phyloP scores from a whole-genome alignment of 139 green algal species.

The Desmodesmus armatus region DNA sequence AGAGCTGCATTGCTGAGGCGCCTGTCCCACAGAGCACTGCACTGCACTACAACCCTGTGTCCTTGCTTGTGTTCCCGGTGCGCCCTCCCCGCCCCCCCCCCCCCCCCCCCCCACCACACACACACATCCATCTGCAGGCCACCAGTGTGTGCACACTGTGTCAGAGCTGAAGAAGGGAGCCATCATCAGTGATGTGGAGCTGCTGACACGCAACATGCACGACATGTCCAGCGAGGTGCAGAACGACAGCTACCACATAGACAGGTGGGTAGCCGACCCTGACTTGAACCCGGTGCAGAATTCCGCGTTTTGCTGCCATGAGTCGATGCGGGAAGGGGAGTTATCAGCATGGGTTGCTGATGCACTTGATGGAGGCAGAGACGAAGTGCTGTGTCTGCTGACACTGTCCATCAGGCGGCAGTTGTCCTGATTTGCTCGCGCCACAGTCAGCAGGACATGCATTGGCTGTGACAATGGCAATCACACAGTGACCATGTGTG shows the following conservation, averaged over 20 bases:
- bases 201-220: constrained; percentile 30
- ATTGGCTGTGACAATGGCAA: too few relatives aligned
- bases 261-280: too few relatives aligned
- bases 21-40: not conserved
- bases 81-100: too few relatives aligned
- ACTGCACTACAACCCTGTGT: not conserved
- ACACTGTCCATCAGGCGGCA: too few relatives aligned
- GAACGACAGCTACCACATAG: not conserved
- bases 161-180: constrained; percentile 43
- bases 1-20: not conserved
- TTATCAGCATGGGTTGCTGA: too few relatives aligned
- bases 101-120: too few relatives aligned
- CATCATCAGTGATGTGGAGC: constrained; percentile 43
- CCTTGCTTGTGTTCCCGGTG: not conserved
- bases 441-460: too few relatives aligned
- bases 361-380: not conserved
- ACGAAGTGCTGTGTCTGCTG: too few relatives aligned
- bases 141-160: constrained; percentile 41
- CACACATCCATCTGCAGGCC: constrained; percentile 4
- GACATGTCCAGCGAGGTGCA: not conserved
- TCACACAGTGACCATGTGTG: too few relatives aligned
- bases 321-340: too few relatives aligned
- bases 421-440: too few relatives aligned
- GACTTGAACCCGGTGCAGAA: not conserved
- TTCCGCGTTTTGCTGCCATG: not conserved